These are phyloP conservation scores for Fusarium ramigenum DNA, from an alignment of 2,329 filamentous ascomycete genomes.

Conservation along the genomic window DNA sequence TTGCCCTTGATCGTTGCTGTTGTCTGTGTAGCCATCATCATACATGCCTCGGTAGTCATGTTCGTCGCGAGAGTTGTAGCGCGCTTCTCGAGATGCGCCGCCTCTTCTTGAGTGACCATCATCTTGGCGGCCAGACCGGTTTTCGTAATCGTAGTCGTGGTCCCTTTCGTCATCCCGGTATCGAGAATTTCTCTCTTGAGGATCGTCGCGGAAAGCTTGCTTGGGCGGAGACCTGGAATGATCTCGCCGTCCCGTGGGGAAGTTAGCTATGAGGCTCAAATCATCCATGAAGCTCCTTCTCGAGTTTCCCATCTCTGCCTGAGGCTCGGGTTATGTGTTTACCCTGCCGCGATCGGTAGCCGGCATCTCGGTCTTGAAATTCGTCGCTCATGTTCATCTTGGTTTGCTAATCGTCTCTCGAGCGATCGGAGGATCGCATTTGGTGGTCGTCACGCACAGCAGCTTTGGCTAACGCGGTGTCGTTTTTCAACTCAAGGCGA, in stretches of 20 bases:
- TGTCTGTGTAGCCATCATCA: slow-evolving; percentile 49
- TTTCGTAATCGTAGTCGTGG: slow-evolving; percentile 34
- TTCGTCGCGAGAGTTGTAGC: slow-evolving; percentile 43
- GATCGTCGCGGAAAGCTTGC: slow-evolving; percentile 51
- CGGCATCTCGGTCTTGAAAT: slow-evolving; percentile 48
- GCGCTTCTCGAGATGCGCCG: slow-evolving; percentile 39
- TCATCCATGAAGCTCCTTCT: slow-evolving; percentile 43
- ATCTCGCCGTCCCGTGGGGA: slow-evolving; percentile 55
- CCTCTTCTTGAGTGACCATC: slow-evolving; percentile 39
- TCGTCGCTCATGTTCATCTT: slow-evolving; percentile 36
- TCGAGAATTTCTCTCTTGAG: slow-evolving; percentile 42
- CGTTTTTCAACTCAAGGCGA: not conserved
- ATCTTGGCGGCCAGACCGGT: slow-evolving; percentile 43
- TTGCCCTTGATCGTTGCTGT: slow-evolving; percentile 32
- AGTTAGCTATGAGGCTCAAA: slow-evolving; percentile 56
- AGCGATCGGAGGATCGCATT: slow-evolving; percentile 45
- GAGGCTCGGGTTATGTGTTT: slow-evolving; percentile 53
- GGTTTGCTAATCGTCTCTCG: slow-evolving; percentile 41
- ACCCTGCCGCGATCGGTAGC: slow-evolving; percentile 61
- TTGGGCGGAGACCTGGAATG: slow-evolving; percentile 55
- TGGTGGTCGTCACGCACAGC: slow-evolving; percentile 58
- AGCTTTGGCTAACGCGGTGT: slow-evolving; percentile 32
- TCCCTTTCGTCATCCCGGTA: slow-evolving; percentile 41
- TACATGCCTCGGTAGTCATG: slow-evolving; percentile 52
- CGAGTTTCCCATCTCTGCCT: slow-evolving; percentile 36